Percentiles rank a stretch among this genome's conserved stretches.
Evolutionary conservation across 768 basidiomycete genomes (phyloP).

Genomic region (Gautieria morchelliformis): DNA sequence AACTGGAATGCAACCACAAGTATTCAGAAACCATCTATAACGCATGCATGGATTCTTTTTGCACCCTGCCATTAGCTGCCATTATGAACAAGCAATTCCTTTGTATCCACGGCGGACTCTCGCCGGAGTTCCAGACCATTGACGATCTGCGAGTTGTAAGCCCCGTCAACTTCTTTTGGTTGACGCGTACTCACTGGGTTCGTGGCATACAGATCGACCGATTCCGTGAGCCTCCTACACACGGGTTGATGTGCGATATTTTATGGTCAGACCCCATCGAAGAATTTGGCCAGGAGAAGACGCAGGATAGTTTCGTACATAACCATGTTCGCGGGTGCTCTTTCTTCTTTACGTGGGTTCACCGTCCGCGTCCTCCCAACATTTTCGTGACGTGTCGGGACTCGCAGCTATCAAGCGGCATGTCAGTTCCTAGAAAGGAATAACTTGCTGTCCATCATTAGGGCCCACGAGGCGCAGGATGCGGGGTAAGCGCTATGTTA

Average conservation of each 20-base stretch:
- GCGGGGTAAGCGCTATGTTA: slow-evolving; percentile 57
- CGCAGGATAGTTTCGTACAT: slow-evolving; percentile 81
- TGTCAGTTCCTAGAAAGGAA: slow-evolving; percentile 97
- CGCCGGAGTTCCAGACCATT: slow-evolving; percentile 89
- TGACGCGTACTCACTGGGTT: neutral
- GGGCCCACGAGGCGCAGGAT: slow-evolving; percentile 98
- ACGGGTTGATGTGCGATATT: slow-evolving; percentile 97
- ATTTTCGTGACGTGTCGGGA: slow-evolving; percentile 10
- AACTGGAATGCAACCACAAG: slow-evolving; percentile 85
- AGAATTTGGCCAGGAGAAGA: slow-evolving; percentile 94
- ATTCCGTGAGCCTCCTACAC: slow-evolving; percentile 96
- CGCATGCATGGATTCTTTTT: slow-evolving; percentile 97
- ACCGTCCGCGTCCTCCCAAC: neutral
- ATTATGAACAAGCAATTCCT: slow-evolving; percentile 99
- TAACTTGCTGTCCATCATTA: slow-evolving; percentile 91
- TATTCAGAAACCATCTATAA: slow-evolving; percentile 96
- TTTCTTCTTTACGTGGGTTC: slow-evolving; percentile 78
- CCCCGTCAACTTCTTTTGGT: slow-evolving; percentile 8
- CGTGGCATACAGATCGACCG: slow-evolving; percentile 67
- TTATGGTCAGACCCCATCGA: slow-evolving; percentile 98
- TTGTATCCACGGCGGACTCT: slow-evolving; percentile 95
- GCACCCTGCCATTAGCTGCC: slow-evolving; percentile 87
- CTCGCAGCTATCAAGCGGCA: slow-evolving; percentile 80
- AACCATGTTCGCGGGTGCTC: slow-evolving; percentile 97
- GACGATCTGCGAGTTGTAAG: slow-evolving; percentile 86